These are phyloP conservation scores for Leishmania aethiopica DNA, from an alignment of 208 protist genomes.

Conservation along the genomic window DNA sequence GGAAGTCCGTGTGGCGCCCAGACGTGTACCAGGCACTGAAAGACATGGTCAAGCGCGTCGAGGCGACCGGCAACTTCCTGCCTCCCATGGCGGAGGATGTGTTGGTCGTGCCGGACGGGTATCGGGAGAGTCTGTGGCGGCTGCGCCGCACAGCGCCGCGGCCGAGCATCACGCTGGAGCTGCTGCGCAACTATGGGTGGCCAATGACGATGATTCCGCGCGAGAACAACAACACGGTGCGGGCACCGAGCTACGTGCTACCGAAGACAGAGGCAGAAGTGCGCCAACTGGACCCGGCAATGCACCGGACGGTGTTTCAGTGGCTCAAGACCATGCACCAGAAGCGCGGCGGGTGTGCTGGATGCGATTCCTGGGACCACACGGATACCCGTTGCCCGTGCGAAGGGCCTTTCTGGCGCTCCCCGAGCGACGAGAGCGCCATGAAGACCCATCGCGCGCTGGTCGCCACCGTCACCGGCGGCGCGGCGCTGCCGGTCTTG, in stretches of 20 bases:
- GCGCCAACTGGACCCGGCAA: slow-evolving; percentile 56
- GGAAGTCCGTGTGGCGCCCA: slow-evolving; percentile 68
- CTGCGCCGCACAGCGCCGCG: slow-evolving; percentile 60
- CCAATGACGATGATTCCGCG: slow-evolving; percentile 10
- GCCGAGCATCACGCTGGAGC: slow-evolving; percentile 66
- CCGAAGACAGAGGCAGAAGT: slow-evolving; percentile 55
- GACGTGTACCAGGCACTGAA: slow-evolving; percentile 74
- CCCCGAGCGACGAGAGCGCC: slow-evolving; percentile 38
- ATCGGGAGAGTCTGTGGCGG: slow-evolving; percentile 80
- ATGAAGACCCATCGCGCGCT: slow-evolving; percentile 23
- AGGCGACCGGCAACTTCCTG: slow-evolving; percentile 60
- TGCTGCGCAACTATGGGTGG: slow-evolving; percentile 73
- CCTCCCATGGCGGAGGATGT: slow-evolving; percentile 37
- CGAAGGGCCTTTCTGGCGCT: slow-evolving; percentile 62
- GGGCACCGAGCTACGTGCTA: slow-evolving; percentile 35
- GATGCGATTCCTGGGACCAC: slow-evolving; percentile 84
- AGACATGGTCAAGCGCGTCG: slow-evolving; percentile 41
- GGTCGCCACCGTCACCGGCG: slow-evolving; percentile 24
- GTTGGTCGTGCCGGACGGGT: slow-evolving; percentile 63
- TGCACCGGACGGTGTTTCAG: slow-evolving; percentile 64
- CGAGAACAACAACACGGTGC: slow-evolving; percentile 45
- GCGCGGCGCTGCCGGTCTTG: slow-evolving; percentile 22
- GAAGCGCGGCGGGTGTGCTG: slow-evolving; percentile 59
- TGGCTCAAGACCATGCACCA: slow-evolving; percentile 68
- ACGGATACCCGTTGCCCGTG: slow-evolving; percentile 70